Conservation (phyloP, 306 rosid genomes). For the Rosa lucieae region DNA sequence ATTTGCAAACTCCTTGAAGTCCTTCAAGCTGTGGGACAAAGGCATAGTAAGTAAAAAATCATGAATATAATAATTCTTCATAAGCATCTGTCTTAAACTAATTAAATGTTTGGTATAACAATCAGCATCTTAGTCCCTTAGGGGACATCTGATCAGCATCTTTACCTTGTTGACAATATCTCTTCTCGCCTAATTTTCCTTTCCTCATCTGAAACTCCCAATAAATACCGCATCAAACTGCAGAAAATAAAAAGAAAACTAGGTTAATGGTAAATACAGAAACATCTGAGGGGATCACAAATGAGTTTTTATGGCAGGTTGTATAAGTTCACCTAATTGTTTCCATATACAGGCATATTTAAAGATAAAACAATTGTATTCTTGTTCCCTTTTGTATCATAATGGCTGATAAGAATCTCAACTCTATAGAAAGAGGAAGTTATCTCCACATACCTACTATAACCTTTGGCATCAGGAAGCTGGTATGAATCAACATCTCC, state of each 20-base stretch:
- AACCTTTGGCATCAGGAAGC: slow-evolving; percentile 99
- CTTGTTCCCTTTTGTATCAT: neutral
- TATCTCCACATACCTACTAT: slow-evolving; percentile 67
- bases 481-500: slow-evolving; percentile 97
- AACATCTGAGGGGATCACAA: slow-evolving; percentile 13
- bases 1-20: slow-evolving; percentile 71
- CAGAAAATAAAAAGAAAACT: neutral
- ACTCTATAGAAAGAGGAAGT: neutral
- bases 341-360: neutral
- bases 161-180: slow-evolving; percentile 85
- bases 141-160: neutral
- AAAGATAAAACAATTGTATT: neutral
- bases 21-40: slow-evolving; percentile 62
- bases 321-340: neutral
- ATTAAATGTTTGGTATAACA: neutral
- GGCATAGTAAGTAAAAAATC: slow-evolving; percentile 7
- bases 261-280: slow-evolving; percentile 3
- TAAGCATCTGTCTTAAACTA: neutral
- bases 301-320: neutral
- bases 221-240: slow-evolving; percentile 76
- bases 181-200: slow-evolving; percentile 85
- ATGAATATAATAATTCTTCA: neutral
- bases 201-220: slow-evolving; percentile 93
- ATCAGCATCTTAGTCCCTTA: neutral
- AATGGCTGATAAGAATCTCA: neutral